A percentile compares a stretch with the other conserved stretches of the same genome.
These are phyloP conservation scores for Boletus fagicola DNA, from an alignment of 768 basidiomycete species.

Conservation along the genomic window DNA sequence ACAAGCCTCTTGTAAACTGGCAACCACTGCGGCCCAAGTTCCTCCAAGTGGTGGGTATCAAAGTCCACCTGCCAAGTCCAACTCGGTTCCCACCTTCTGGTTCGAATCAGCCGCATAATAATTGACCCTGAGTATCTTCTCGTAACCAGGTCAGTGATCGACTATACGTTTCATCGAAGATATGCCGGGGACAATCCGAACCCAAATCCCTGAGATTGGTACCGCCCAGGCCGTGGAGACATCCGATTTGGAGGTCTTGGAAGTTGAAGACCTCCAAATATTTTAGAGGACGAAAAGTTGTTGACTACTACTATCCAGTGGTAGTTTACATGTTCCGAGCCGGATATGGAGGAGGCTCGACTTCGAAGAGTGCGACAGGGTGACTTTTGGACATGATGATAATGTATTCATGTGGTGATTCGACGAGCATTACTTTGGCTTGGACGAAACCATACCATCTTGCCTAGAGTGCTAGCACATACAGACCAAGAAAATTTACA, in stretches of 20 bases:
- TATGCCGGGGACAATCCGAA: not conserved
- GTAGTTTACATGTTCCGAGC: not conserved
- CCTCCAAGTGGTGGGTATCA: not conserved
- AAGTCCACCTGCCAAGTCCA: not conserved
- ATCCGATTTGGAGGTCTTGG: not conserved
- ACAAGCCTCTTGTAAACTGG: not conserved
- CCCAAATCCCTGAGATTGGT: not conserved
- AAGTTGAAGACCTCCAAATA: not conserved
- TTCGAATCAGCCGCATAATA: no score
- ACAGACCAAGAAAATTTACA: slow-evolving; percentile 8
- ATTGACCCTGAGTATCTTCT: not conserved
- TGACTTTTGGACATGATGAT: no score
- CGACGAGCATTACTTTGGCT: not conserved
- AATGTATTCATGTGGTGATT: not conserved
- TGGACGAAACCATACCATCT: not conserved
- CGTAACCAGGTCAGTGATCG: not conserved
- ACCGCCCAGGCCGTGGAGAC: not conserved
- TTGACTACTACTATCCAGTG: not conserved
- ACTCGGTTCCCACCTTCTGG: not conserved
- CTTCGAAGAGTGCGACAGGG: no score
- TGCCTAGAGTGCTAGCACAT: slow-evolving; percentile 1
- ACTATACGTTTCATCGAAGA: not conserved
- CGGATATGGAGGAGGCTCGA: not conserved
- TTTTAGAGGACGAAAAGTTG: not conserved
- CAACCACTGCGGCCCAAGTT: not conserved